Base-by-base conservation (phyloP, 257 asterid species). In the Primulina tabacum region DNA sequence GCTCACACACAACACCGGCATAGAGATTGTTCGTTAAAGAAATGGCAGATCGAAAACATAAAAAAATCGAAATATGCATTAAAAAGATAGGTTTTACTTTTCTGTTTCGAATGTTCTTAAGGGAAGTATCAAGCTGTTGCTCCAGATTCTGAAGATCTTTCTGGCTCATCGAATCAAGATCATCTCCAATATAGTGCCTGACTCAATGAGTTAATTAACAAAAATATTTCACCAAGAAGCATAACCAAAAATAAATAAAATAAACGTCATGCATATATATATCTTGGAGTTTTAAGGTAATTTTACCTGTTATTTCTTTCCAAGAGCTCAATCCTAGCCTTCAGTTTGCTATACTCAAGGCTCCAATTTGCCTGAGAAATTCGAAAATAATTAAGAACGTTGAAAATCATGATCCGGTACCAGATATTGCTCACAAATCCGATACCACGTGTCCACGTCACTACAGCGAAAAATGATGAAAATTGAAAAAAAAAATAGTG, bases 151-250 rank as follows among this genome's bases (percentile, higher is more conserved):
- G 92, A 67, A 87, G 88, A 73, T 87, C 94, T 56, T 74, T 85
- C 71, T 73, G 63, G 76, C 75, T 83, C 83, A 83, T 78, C 0
- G 80, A 71, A 2, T 87, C 89, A n/a, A 87, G 68, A 37, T 87
- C 89, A 77, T 85, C 82, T 14, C 94, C 91, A 78, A 81, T 79
- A 62, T 83, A 85, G 64, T 82, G 94, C 82, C 94, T 87, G 73
- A 14, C 55, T 4, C 8, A 2, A 56, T 43, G 32, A 17, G 12
- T 43, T 43, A 43, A 4, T 43, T 4, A 43, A 43, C 53, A 4
- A 12, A 12, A 43, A 4, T 43, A 43, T 43, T 43, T 6, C 5
- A 43, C 55, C 18, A 14, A 3, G 55, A 43, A 43, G 1, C n/a
- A 9, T 55, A 14, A 43, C 18, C n/a, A 30, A 21, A 65, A 33